Evolutionary conservation across 1,139 yeast genomes (phyloP), one percentile per base, ranked within the genome.

Genomic region (Cylindricascospora bacillispora): DNA sequence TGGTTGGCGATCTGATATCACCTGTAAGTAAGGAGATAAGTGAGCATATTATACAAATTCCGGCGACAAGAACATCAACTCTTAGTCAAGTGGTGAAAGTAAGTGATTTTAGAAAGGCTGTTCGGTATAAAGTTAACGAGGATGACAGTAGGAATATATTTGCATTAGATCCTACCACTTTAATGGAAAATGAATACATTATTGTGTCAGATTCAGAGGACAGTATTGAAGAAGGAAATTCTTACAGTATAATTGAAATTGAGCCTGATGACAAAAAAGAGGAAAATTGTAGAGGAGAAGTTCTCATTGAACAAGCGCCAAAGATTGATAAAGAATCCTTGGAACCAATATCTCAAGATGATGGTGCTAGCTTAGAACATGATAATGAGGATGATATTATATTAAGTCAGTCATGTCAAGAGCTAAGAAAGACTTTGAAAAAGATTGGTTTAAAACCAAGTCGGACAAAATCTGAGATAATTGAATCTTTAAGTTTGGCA

Each of bases 1-100:
- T 40, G 3, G 52, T 45, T 3, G 40, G 37, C 11, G 38, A 41
- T 4, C 28, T 49, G 14, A 41, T 47, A 10, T 51, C 56, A 1
- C 56, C 54, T 2, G 26, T 49, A 12, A 44, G 21, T 10, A 7
- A 18, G 21, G 12, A 34, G 4, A 39, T 38, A 19, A 26, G n/a
- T 24, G 12, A 10, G 7, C 11, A 16, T 11, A 13, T 17, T 4
- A 11, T 15, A 4, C 13, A 50, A 31, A 49, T 50, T 5, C 53
- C 55, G 9, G 53, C 52, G 6, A 48, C 54, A 6, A 41, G 52
- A 30, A 34, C 41, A 2, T 31, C 51, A 2, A 47, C 52, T 1
- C 13, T 25, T 6, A 20, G 25, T 12, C 16, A 10, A 18, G n/a
- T n/a, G n/a, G n/a, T n/a, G n/a, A 18, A 18, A 7, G 9, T 7